Conservation (phyloP, 208 protist genomes). For the Blastocrithidia nonstop region DNA sequence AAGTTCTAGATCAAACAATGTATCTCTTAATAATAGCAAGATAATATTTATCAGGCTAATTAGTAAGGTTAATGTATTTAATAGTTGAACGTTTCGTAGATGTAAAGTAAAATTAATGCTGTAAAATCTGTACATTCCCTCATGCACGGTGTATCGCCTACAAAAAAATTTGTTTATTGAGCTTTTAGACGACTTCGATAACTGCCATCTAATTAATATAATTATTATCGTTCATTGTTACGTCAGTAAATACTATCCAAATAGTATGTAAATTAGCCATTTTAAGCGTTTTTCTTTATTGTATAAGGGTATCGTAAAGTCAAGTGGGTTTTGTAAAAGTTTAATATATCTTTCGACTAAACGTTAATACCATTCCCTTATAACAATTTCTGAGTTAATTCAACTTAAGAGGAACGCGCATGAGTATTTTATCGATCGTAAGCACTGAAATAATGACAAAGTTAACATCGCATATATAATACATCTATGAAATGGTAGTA, state of each 20-base stretch:
- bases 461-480: constrained; percentile 64
- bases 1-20: too few species aligned
- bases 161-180: constrained; percentile 77
- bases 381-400: constrained; percentile 86
- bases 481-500: constrained; percentile 62
- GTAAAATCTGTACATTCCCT: constrained; percentile 66
- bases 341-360: constrained; percentile 50
- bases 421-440: constrained; percentile 77
- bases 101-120: constrained; percentile 30
- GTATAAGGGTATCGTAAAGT: constrained; percentile 75
- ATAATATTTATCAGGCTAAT: too few species aligned
- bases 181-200: constrained; percentile 59
- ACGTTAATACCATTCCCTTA: constrained; percentile 69
- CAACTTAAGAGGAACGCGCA: constrained; percentile 75
- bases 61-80: too few species aligned
- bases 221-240: constrained; percentile 78
- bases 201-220: constrained; percentile 62
- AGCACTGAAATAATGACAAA: constrained; percentile 81
- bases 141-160: constrained; percentile 41
- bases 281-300: constrained; percentile 86
- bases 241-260: constrained; percentile 64
- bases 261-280: constrained; percentile 73
- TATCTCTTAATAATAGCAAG: too few species aligned
- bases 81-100: constrained; percentile 41
- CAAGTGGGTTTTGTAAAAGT: constrained; percentile 80